These are phyloP conservation scores for Fusarium sambucinum DNA, from an alignment of 2,329 filamentous ascomycete species.

Conservation along the genomic window DNA sequence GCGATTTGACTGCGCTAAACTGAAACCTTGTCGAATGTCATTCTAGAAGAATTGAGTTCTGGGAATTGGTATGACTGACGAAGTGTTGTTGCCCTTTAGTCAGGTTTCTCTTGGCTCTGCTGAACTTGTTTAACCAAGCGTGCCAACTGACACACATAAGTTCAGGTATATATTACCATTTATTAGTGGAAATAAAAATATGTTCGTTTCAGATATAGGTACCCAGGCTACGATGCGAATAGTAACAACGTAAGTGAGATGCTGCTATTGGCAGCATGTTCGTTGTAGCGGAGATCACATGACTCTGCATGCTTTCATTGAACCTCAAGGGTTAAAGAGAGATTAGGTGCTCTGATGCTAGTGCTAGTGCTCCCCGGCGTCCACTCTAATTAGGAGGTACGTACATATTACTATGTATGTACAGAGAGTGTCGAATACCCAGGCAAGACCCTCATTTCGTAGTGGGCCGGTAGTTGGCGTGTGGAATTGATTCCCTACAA, in stretches of 20 bases:
- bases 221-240: neutral
- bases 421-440: neutral
- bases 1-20: constrained; percentile 17
- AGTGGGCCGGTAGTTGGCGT: constrained; percentile 36
- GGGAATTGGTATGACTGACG: constrained; percentile 4
- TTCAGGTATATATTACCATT: neutral
- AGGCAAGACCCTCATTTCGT: constrained; percentile 17
- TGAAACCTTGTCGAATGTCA: constrained; percentile 22
- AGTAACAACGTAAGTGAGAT: neutral
- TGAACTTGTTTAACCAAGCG: neutral
- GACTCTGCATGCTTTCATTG: constrained; percentile 14
- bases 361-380: constrained; percentile 29
- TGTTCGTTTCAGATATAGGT: neutral
- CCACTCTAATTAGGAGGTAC: constrained; percentile 8
- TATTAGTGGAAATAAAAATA: neutral
- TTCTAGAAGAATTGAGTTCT: constrained; percentile 26
- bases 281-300: constrained; percentile 22
- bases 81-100: neutral
- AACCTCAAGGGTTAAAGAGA: constrained; percentile 17
- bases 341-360: neutral
- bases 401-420: too few species aligned
- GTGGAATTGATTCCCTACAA: neutral
- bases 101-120: neutral
- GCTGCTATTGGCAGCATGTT: neutral
- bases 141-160: too few species aligned